phyloP scores from a whole-genome alignment of 208 protist species.

The Jaenimonas drosophilae region DNA sequence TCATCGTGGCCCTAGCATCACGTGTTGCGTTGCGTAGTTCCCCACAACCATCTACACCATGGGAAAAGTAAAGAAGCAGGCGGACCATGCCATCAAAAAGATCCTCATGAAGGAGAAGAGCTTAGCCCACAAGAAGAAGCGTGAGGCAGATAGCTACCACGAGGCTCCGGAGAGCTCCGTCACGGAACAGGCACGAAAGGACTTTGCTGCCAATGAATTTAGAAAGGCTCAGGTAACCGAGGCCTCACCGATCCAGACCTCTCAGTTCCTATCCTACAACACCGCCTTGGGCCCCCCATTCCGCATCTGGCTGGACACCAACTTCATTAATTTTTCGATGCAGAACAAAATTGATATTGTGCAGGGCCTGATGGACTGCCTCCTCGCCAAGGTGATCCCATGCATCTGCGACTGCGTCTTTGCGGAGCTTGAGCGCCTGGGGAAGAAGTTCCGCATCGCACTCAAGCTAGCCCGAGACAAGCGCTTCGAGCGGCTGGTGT shows the following conservation, averaged over 20 bases:
- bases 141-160: slow-evolving; percentile 73
- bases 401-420: slow-evolving; percentile 99
- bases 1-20: too few species aligned
- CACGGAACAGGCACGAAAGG: slow-evolving; percentile 38
- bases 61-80: slow-evolving; percentile 66
- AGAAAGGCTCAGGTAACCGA: slow-evolving; percentile 52
- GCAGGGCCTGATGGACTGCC: slow-evolving; percentile 97
- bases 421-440: slow-evolving; percentile 98
- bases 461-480: slow-evolving; percentile 96
- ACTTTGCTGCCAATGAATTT: slow-evolving; percentile 60
- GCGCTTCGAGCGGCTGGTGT: slow-evolving; percentile 95
- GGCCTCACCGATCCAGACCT: slow-evolving; percentile 37
- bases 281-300: slow-evolving; percentile 96
- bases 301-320: slow-evolving; percentile 98
- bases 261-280: slow-evolving; percentile 98
- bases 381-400: slow-evolving; percentile 97
- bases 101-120: slow-evolving; percentile 89
- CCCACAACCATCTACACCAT: too few species aligned
- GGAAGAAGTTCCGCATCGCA: slow-evolving; percentile 92
- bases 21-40: too few species aligned
- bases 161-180: slow-evolving; percentile 17
- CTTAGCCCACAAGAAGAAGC: slow-evolving; percentile 76
- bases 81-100: slow-evolving; percentile 79
- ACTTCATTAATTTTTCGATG: slow-evolving; percentile 99
- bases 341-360: slow-evolving; percentile 99